Base-by-base conservation (phyloP, 148 eudicot genomes). In the Dysphania ambrosioides region DNA sequence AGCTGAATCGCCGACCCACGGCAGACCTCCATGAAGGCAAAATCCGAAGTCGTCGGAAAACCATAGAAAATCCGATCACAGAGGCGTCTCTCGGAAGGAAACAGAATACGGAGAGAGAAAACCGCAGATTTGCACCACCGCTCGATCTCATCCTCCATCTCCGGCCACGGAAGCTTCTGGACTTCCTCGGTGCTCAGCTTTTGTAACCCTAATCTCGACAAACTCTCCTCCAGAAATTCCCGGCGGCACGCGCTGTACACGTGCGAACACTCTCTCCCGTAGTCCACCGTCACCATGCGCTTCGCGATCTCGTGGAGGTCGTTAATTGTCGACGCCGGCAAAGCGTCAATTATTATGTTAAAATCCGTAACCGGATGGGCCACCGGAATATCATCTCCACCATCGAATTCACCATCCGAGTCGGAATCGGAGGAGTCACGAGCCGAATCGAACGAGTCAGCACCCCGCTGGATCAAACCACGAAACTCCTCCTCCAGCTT, bases 21-120 rank as follows among this genome's bases (percentile, higher is more conserved):
- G 72, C 93, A 92, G 10, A 91, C 99, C 85, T 90, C 97, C 99
- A 96, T 92, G 76, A 89, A 96, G 1, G 99, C 86, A 26, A 93
- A 86, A 70, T 96, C 99, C 0, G 95, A 81, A 0, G 89, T 87
- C 2, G 89, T 44, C n/a, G 85, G 51, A 53, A 84, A 80, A 0
- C 95, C 90, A 24, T 51, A 78, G 83, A 90, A 96, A 32, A 96
- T 88, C 1, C 97, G 93, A 58, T 96, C 97, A 75, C 97, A 96
- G 6, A 96, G 78, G 2, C 91, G 86, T 16, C 95, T 84, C 75
- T 96, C 99, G 53, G 97, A 92, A 0, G 99, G 99, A 75, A 90
- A 90, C 23, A 96, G 87, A 23, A 96, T 88, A 42, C 90, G 72
- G 0, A 92, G 82, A 0, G 97, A 85, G 10, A 92, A 82, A 49